Evolutionary conservation across 2,329 filamentous ascomycete species (phyloP).

Genomic region (Coniochaeta hoffmannii): DNA sequence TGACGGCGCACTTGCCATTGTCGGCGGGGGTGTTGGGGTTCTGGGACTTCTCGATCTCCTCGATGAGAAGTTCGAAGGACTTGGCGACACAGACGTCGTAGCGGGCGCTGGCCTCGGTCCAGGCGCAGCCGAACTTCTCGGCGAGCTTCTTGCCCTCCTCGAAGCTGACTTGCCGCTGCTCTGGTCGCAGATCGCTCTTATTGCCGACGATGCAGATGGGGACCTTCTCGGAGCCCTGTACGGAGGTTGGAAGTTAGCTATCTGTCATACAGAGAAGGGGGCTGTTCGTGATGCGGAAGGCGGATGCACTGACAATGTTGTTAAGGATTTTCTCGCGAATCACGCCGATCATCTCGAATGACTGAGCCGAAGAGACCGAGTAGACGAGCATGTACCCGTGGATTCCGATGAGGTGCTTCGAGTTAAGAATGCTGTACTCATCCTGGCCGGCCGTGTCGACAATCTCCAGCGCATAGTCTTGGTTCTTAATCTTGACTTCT

Average conservation of each 20-base stretch:
- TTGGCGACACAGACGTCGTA: conserved; percentile 91
- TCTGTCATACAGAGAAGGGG: not conserved
- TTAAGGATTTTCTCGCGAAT: conserved; percentile 97
- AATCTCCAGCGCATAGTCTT: conserved; percentile 93
- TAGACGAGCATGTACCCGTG: conserved; percentile 99
- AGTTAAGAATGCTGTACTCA: conserved; percentile 97
- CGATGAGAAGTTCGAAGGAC: conserved; percentile 90
- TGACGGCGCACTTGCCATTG: conserved; percentile 74
- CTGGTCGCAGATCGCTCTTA: conserved; percentile 87
- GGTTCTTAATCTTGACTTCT: conserved; percentile 83
- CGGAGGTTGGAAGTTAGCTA: not conserved
- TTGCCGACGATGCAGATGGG: conserved; percentile 94
- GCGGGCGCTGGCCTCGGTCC: conserved; percentile 88
- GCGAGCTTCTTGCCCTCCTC: conserved; percentile 81
- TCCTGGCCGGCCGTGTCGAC: conserved; percentile 98
- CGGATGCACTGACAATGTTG: conserved; percentile 63
- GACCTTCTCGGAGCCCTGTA: conserved; percentile 83
- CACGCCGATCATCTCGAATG: conserved; percentile 95
- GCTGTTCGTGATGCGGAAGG: not conserved
- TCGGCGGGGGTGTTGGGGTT: conserved; percentile 79
- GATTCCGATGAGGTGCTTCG: conserved; percentile 98
- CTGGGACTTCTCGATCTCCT: conserved; percentile 88
- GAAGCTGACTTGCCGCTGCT: conserved; percentile 82
- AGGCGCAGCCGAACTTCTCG: conserved; percentile 84
- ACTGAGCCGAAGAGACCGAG: conserved; percentile 88